These are phyloP conservation scores for Acacia concinna DNA, from an alignment of 331 rosid genomes.

Conservation along the genomic window DNA sequence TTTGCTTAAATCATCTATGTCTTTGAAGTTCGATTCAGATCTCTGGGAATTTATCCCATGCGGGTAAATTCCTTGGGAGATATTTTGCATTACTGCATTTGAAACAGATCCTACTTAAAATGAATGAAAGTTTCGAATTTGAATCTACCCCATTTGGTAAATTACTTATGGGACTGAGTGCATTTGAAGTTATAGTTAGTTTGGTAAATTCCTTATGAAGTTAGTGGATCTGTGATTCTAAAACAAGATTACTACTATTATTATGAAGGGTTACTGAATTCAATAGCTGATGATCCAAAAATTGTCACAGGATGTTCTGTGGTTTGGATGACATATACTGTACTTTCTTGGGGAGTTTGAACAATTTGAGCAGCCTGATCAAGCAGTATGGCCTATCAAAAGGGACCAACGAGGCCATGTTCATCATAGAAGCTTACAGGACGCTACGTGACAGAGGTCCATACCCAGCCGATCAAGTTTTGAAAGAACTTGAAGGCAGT, in stretches of 20 bases:
- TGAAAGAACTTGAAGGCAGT: slow-evolving; percentile 83
- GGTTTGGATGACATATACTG: slow-evolving; percentile 76
- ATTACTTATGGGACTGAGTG: not conserved
- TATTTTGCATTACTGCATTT: not conserved
- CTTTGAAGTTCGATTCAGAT: not conserved
- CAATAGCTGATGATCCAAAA: not conserved
- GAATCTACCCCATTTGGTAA: not conserved
- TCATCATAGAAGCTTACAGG: slow-evolving; percentile 75
- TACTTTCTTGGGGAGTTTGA: slow-evolving; percentile 66
- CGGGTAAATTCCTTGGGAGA: not conserved
- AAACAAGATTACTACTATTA: not conserved
- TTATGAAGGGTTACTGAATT: not conserved
- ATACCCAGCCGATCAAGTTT: slow-evolving; percentile 94
- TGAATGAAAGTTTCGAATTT: not conserved
- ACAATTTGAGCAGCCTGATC: slow-evolving; percentile 66
- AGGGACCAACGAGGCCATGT: slow-evolving; percentile 71
- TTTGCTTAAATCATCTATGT: not conserved
- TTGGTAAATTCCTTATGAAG: not conserved
- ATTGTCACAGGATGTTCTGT: slow-evolving; percentile 67
- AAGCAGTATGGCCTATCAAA: slow-evolving; percentile 82
- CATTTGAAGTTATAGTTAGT: not conserved
- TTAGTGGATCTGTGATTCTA: not conserved
- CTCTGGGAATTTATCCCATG: not conserved
- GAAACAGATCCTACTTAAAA: not conserved
- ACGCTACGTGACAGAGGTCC: slow-evolving; percentile 92